These are phyloP conservation scores for Amorphotheca resinae DNA, from an alignment of 495 filamentous ascomycete genomes.

Conservation along the genomic window DNA sequence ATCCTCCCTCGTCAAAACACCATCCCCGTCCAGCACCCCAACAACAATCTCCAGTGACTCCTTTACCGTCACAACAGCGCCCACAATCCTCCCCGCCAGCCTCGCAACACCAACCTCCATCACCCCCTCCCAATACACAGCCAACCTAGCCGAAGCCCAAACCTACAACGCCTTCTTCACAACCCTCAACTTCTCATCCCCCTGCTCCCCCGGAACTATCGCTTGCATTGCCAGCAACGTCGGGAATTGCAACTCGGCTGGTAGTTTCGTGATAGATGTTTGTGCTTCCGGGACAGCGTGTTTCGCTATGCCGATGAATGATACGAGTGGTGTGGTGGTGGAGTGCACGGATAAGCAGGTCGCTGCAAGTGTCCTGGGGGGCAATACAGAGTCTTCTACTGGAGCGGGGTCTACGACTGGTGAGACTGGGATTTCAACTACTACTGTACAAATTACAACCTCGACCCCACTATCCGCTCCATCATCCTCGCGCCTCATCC, in stretches of 20 bases:
- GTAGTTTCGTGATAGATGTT: slow-evolving; percentile 13
- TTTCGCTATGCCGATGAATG: slow-evolving; percentile 19
- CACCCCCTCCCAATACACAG: slow-evolving; percentile 2
- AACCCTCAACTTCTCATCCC: slow-evolving; percentile 16
- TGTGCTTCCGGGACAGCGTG: slow-evolving; percentile 12
- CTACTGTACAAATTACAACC: no score
- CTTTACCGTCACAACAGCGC: not conserved
- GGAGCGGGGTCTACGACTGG: no score
- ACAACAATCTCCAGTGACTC: not conserved
- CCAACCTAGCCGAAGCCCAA: slow-evolving; percentile 18
- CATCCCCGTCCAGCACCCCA: not conserved
- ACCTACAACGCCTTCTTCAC: slow-evolving; percentile 20
- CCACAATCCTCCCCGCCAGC: slow-evolving; percentile 1
- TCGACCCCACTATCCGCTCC: no score
- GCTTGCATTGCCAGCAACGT: slow-evolving; percentile 17
- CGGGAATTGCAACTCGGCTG: slow-evolving; percentile 10
- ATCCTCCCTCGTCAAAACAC: slow-evolving; percentile 1
- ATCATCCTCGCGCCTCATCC: no score
- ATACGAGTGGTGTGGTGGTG: slow-evolving; percentile 11
- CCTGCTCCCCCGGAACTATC: slow-evolving; percentile 12
- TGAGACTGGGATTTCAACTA: no score
- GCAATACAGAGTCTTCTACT: not conserved
- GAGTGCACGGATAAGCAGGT: slow-evolving; percentile 12
- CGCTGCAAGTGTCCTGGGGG: slow-evolving; percentile 5
- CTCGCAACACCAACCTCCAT: slow-evolving; percentile 3